Evolutionary conservation across 805 yeast species (phyloP).

Genomic region (Kuraishia cidri): DNA sequence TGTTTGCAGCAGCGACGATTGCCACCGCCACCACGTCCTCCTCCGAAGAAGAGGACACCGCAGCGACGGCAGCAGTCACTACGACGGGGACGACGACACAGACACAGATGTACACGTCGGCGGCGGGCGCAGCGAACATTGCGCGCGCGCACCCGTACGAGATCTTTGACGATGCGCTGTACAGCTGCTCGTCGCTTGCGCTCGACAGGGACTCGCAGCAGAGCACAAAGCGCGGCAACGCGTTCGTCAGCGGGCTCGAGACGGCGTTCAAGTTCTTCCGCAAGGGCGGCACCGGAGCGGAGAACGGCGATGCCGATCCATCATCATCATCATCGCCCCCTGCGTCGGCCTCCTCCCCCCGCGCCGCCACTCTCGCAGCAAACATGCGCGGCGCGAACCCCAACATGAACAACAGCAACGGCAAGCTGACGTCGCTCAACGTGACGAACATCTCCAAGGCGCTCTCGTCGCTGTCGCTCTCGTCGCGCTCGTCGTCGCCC

Average conservation of each 20-base stretch:
- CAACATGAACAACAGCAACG: conserved; percentile 7
- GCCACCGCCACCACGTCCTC: background rate
- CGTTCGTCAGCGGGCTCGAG: conserved; percentile 1
- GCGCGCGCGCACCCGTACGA: conserved; percentile 48
- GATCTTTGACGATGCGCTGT: conserved; percentile 57
- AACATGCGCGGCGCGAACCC: background rate
- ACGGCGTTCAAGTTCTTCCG: conserved; percentile 18
- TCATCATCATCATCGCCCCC: too few relatives aligned
- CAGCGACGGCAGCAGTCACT: background rate
- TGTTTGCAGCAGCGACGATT: background rate
- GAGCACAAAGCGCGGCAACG: conserved; percentile 4
- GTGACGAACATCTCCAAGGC: conserved; percentile 9
- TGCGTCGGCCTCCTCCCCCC: conserved; percentile 1
- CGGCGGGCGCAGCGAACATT: background rate
- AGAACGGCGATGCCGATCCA: background rate
- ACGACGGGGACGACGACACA: background rate
- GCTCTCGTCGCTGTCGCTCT: conserved; percentile 8
- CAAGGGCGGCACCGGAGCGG: conserved; percentile 7
- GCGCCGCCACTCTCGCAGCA: background rate
- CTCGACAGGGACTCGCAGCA: background rate
- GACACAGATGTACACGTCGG: too few relatives aligned
- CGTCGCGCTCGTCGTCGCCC: conserved; percentile 20
- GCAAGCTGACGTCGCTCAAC: conserved; percentile 9
- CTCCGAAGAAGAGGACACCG: background rate
- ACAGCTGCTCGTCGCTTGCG: conserved; percentile 19